Base-by-base conservation (phyloP, 768 basidiomycete genomes). In the Suillus subluteus region DNA sequence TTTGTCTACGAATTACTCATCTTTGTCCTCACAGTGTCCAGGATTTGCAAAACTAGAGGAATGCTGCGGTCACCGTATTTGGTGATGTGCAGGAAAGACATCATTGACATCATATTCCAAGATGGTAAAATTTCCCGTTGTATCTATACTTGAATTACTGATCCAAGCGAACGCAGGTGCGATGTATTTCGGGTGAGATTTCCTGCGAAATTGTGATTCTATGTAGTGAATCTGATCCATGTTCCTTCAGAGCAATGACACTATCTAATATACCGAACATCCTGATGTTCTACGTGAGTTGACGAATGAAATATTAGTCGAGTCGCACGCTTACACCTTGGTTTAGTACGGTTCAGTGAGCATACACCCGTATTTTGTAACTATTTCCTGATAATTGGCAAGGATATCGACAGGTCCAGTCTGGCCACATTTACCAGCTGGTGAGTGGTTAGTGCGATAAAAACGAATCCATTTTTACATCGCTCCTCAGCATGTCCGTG, bases 121-220 rank as follows among this genome's bases (percentile, higher is more conserved):
- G 86, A 87, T 69, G 86, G 87, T 86, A 66, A 65, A 82, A 76
- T 35, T 43, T 43, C 13, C 7, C 26, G 43, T 37, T 62, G 56
- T 23, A 52, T 30, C 59, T 9, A 40, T 26, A 54, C 16, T 5
- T 13, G 9, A 23, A 21, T 38, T 26, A 52, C 30, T 55, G 16
- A 30, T 48, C 54, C 4, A 32, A 55, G 30, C 44, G 16, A 13
- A 21, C 41, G 32, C 63, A 87, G 87, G 86, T 63, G 82, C 85
- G 1, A 72, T 88, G 32, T 88, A 87, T 71, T 88, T 85, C 68
- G 83, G 80, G 86, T 87, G 67, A 76, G 84, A 18, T 48, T 56
- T 8, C 54, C 9, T 11, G 30, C 30, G 16, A 55, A 32, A 55
- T 32, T 18, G 54, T 18, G 16, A 55, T 55, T 55, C 54, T 18